Base-by-base conservation (phyloP, 2,329 filamentous ascomycete species). In the Geosmithia putterillii region DNA sequence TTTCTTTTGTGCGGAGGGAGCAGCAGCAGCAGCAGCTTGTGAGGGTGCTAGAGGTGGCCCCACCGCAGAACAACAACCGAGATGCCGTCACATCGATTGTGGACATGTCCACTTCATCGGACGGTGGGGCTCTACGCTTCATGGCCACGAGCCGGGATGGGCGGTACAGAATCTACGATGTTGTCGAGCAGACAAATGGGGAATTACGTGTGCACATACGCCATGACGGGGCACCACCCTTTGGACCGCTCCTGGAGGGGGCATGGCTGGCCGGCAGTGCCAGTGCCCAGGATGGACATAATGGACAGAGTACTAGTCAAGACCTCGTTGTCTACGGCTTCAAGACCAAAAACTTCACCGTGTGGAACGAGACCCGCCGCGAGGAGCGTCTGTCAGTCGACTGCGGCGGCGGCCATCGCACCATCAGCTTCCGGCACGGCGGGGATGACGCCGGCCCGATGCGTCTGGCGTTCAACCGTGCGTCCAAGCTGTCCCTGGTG, bases 361-460 rank as follows among this genome's bases (percentile, higher is more conserved):
- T 90, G 9, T 92, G 86, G 76, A 86, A 95, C 57, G 79, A 85
- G 55, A 79, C 76, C 0, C 67, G 66, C 2, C 79, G 86, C 46
- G 73, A 77, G 44, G 83, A 90, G 52, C 60, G 90, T 15, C 74
- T 82, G 44, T 71, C 69, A 1, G 70, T 94, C 23, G 80, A 88
- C 41, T 95, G 90, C 55, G 90, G 89, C 44, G 90, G 90, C 28
- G 81, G 80, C 0, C 87, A 95, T 55, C 76, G 90, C 44, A 80
- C 74, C 25, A 95, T 87, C 71, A 73, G 76, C n/a, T 48, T 64
- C 42, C 48, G 47, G 21, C 59, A 61, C 44, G 50, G 57, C 45
- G 48, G 56, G 20, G 44, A 43, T 50, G 47, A 66, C 15, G 47
- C 54, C 7, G 57, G 58, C 15, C 54, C 52, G 1, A 52, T 70